These are phyloP conservation scores for Ceratocystiopsis minuta DNA, from an alignment of 2,329 filamentous ascomycete species.

Conservation along the genomic window DNA sequence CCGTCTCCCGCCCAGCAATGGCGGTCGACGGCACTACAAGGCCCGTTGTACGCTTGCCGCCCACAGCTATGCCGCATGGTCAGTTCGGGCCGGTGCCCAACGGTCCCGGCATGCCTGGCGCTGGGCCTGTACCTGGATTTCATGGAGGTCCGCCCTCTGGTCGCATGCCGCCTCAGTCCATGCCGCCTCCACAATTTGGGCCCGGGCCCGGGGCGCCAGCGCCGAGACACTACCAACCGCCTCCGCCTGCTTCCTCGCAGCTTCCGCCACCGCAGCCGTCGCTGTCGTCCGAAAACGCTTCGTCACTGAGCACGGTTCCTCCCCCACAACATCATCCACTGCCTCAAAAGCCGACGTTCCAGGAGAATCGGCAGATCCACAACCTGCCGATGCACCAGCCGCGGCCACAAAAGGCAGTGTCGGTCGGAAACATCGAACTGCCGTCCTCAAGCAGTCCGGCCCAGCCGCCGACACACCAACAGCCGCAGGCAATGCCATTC, in stretches of 20 bases:
- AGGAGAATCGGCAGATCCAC: conserved; percentile 33
- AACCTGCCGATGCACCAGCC: conserved; percentile 75
- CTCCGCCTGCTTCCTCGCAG: not conserved
- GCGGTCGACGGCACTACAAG: conserved; percentile 37
- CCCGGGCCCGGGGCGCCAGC: too few species aligned
- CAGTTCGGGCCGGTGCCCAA: conserved; percentile 5
- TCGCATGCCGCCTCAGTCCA: not conserved
- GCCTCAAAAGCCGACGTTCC: conserved; percentile 38
- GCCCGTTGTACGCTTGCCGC: conserved; percentile 71
- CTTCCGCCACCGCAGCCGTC: not conserved
- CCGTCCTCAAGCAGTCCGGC: conserved; percentile 31
- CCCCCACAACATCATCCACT: conserved; percentile 41
- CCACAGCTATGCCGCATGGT: conserved; percentile 22
- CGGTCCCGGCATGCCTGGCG: not conserved
- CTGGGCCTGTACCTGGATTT: not conserved
- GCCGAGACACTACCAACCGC: too few species aligned
- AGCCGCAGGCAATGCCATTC: conserved; percentile 32
- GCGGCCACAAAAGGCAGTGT: conserved; percentile 84
- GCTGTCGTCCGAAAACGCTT: conserved; percentile 7
- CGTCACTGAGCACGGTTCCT: conserved; percentile 32
- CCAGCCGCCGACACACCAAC: not conserved
- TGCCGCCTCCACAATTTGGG: too few species aligned
- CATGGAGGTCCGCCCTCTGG: not conserved
- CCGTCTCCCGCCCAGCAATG: conserved; percentile 49
- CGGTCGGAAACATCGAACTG: conserved; percentile 80